phyloP scores from a whole-genome alignment of 495 filamentous ascomycete species.

The Durotheca rogersii region DNA sequence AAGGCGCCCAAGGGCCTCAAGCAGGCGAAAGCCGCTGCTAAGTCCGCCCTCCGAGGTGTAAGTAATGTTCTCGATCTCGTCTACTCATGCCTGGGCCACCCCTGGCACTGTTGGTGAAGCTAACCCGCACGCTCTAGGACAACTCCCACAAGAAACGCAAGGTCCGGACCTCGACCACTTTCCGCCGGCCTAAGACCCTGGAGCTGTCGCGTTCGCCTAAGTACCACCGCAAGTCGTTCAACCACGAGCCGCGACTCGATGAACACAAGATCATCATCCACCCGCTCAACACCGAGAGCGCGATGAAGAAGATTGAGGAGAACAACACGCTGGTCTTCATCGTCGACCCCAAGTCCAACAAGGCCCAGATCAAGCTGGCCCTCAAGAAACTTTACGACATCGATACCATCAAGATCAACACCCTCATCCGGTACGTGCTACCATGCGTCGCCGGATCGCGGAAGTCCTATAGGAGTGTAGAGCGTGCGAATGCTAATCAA shows the following conservation, averaged over 20 bases:
- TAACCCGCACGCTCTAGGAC: slow-evolving; percentile 23
- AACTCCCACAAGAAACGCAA: slow-evolving; percentile 88
- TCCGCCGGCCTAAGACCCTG: slow-evolving; percentile 83
- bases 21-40: slow-evolving; percentile 88
- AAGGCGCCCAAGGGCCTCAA: slow-evolving; percentile 66
- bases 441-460: not conserved
- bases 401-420: slow-evolving; percentile 97
- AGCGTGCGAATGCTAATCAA: slow-evolving; percentile 17
- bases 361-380: slow-evolving; percentile 97
- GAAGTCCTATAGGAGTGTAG: not conserved
- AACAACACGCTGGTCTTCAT: slow-evolving; percentile 99
- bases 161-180: slow-evolving; percentile 87
- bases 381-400: slow-evolving; percentile 99
- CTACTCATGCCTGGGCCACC: too few species aligned
- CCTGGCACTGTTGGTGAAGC: not conserved
- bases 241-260: slow-evolving; percentile 86
- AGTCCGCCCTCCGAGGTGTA: slow-evolving; percentile 89
- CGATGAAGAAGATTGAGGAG: slow-evolving; percentile 99
- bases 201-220: slow-evolving; percentile 86
- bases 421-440: slow-evolving; percentile 79
- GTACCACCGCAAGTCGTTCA: slow-evolving; percentile 89
- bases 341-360: slow-evolving; percentile 97
- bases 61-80: too few species aligned
- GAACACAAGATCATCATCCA: slow-evolving; percentile 83
- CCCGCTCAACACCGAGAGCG: slow-evolving; percentile 94